phyloP scores from a whole-genome alignment of 2,329 filamentous ascomycete genomes.

The Trichoderma aggressivum region DNA sequence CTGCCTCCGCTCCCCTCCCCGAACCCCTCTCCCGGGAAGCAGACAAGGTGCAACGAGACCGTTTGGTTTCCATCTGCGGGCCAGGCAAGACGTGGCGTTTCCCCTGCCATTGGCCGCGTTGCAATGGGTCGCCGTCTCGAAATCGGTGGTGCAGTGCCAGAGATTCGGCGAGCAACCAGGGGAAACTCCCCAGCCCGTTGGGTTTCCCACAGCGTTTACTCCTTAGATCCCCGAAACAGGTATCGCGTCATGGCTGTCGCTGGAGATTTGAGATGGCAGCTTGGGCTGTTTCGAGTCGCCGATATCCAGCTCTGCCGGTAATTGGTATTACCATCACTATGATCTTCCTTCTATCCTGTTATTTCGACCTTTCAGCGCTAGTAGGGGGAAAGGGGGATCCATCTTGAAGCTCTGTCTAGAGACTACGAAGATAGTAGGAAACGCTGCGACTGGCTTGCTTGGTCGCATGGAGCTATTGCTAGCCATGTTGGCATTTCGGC shows the following conservation, averaged over 20 bases:
- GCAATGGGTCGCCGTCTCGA: slow-evolving; percentile 9
- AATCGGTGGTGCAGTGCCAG: slow-evolving; percentile 17
- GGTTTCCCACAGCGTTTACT: neutral
- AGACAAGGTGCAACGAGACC: slow-evolving; percentile 7
- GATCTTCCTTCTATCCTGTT: neutral
- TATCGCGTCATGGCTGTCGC: slow-evolving; percentile 18
- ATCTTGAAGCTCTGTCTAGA: neutral
- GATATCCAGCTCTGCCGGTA: slow-evolving; percentile 1
- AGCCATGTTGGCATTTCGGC: neutral
- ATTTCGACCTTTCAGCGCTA: neutral
- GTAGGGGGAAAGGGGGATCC: neutral
- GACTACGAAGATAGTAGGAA: neutral
- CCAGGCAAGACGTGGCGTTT: slow-evolving; percentile 9
- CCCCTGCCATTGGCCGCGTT: slow-evolving; percentile 15
- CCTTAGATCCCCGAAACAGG: slow-evolving; percentile 10
- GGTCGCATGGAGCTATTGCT: slow-evolving; percentile 1
- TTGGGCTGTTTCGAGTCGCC: neutral
- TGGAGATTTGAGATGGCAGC: neutral
- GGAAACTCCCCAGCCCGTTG: neutral
- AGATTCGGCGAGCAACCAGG: slow-evolving; percentile 18
- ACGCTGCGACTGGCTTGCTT: neutral
- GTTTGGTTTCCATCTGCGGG: slow-evolving; percentile 15
- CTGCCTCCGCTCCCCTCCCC: slow-evolving; percentile 2
- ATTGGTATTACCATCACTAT: too few species aligned
- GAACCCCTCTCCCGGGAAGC: slow-evolving; percentile 18